Conservation (phyloP, 2,329 filamentous ascomycete genomes). For the Claviceps quebecensis region DNA sequence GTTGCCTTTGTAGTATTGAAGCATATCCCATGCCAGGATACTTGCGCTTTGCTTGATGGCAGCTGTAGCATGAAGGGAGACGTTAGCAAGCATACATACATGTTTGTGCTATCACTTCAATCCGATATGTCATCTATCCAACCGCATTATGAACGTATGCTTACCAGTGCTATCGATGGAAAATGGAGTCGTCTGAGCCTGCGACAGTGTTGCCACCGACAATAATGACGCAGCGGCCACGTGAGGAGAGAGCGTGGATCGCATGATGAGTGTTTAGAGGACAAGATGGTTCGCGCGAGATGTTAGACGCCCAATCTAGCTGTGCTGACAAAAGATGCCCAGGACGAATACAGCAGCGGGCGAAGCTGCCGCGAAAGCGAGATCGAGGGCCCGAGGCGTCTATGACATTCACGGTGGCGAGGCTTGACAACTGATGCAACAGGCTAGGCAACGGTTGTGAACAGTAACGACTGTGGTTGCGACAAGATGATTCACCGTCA, state of each 20-base stretch:
- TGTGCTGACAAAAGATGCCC: not conserved
- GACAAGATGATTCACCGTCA: not conserved
- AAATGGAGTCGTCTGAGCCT: constrained; percentile 6
- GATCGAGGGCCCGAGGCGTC: not conserved
- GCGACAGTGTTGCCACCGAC: constrained; percentile 1
- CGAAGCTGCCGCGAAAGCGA: not conserved
- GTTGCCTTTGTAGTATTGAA: constrained; percentile 33
- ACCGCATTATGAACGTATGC: not conserved
- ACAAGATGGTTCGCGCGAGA: not conserved
- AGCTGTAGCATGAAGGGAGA: constrained; percentile 11
- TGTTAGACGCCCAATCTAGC: not conserved
- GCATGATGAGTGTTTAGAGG: constrained; percentile 4
- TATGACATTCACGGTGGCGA: not conserved
- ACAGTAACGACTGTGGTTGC: not conserved
- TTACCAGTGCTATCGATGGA: constrained; percentile 6
- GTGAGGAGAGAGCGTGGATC: constrained; percentile 1
- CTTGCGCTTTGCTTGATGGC: constrained; percentile 25
- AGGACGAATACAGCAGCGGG: not conserved
- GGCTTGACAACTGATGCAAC: not conserved
- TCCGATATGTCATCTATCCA: too few relatives aligned
- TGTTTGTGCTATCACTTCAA: not conserved
- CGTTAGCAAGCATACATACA: not conserved
- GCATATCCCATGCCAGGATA: constrained; percentile 28
- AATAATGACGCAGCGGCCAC: constrained; percentile 4
- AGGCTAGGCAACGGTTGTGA: not conserved